A percentile compares a stretch with the other conserved stretches of the same genome.
These are phyloP conservation scores for Hypoxylon sp. DNA, from an alignment of 2,329 filamentous ascomycete genomes.

Conservation along the genomic window DNA sequence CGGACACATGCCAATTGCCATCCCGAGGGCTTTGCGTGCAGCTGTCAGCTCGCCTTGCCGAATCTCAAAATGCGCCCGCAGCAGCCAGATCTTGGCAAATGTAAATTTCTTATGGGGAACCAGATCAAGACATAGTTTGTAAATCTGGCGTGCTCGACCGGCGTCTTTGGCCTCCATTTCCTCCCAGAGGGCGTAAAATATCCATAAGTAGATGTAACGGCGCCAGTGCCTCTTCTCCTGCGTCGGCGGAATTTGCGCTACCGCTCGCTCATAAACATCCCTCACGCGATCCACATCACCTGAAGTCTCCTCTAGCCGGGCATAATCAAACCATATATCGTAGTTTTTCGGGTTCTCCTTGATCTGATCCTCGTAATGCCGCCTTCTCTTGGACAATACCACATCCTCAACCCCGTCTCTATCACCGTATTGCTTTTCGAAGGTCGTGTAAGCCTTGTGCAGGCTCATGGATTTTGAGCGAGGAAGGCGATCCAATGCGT, in stretches of 20 bases:
- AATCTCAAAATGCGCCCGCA: constrained; percentile 93
- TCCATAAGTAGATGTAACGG: constrained; percentile 96
- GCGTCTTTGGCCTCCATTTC: constrained; percentile 86
- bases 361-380: constrained; percentile 93
- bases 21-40: constrained; percentile 89
- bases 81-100: constrained; percentile 95
- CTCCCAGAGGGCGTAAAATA: constrained; percentile 97
- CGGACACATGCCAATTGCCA: constrained; percentile 91
- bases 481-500: constrained; percentile 90
- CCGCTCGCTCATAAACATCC: constrained; percentile 94
- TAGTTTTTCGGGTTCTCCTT: constrained; percentile 97
- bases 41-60: constrained; percentile 83
- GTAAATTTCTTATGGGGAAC: constrained; percentile 98
- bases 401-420: constrained; percentile 94
- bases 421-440: constrained; percentile 98
- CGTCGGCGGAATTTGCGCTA: constrained; percentile 93
- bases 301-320: constrained; percentile 86
- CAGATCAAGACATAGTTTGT: constrained; percentile 85
- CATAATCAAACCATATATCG: constrained; percentile 97
- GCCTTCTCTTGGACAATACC: constrained; percentile 90
- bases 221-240: constrained; percentile 98
- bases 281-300: constrained; percentile 85
- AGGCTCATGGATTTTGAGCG: constrained; percentile 85
- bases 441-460: constrained; percentile 95
- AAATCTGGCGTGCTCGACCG: constrained; percentile 86